These are phyloP conservation scores for Podaxis sp. DNA, from an alignment of 768 basidiomycete genomes.

Conservation along the genomic window DNA sequence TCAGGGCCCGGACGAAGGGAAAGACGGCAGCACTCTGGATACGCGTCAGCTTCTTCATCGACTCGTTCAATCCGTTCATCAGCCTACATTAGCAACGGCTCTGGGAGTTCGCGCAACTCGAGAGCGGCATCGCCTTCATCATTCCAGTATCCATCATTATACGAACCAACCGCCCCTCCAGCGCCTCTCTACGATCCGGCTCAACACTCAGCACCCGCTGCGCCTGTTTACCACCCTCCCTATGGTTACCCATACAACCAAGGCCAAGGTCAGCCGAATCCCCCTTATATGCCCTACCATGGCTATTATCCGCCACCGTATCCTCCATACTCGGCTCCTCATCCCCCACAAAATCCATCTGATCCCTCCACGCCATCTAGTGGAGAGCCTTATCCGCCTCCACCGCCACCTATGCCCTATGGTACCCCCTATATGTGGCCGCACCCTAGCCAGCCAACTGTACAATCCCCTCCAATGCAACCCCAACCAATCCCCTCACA, in stretches of 20 bases:
- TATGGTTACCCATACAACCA: constrained; percentile 34
- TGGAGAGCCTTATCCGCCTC: constrained; percentile 17
- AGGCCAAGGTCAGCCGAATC: constrained; percentile 36
- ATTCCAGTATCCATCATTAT: constrained; percentile 72
- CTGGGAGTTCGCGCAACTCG: constrained; percentile 67
- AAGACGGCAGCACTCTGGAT: constrained; percentile 40
- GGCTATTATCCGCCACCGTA: constrained; percentile 23
- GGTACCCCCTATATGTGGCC: constrained; percentile 18
- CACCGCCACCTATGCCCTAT: constrained; percentile 16
- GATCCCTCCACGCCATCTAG: constrained; percentile 19
- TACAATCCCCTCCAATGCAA: constrained; percentile 18
- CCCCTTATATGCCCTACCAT: constrained; percentile 24
- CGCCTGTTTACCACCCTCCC: constrained; percentile 15
- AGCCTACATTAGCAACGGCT: constrained; percentile 50
- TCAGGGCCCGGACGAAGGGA: constrained; percentile 62
- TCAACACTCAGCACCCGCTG: constrained; percentile 32
- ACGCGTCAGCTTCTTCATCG: constrained; percentile 53
- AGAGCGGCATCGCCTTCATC: constrained; percentile 70
- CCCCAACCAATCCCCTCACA: constrained; percentile 12
- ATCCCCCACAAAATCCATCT: constrained; percentile 18
- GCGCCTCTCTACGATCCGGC: constrained; percentile 48
- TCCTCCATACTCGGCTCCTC: constrained; percentile 21
- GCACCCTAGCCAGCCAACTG: constrained; percentile 16
- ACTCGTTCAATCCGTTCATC: constrained; percentile 60
- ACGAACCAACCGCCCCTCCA: constrained; percentile 54